Evolutionary conservation across 441 rosid genomes (phyloP), one percentile per base, ranked within the genome.

Genomic region (Biscutella auriculata): DNA sequence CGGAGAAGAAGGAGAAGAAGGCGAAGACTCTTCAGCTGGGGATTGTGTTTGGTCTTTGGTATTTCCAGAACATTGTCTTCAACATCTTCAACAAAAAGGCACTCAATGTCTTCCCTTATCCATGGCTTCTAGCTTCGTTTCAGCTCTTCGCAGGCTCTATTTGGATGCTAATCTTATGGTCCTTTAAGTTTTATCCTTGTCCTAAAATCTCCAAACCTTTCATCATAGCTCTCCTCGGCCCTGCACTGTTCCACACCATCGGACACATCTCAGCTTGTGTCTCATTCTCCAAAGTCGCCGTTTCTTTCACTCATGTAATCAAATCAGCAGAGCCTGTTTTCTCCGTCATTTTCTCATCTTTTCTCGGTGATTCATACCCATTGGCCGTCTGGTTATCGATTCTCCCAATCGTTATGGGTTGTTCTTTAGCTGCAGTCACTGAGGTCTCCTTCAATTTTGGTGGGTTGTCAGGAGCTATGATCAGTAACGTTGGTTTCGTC

Each of bases 231-330:
- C 84, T 91, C 13, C 90, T 91, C 21, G 95, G 91, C 27, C 98
- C 98, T 9, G 95, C 98, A 10, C 66, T 91, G 62, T 91, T 91
- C 64, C 98, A 91, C 83, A 91, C 96, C 6, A 55, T 91, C 5
- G 98, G 98, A 15, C 98, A 91, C 69, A 91, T 91, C 61, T 91
- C 95, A 36, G 98, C 96, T 30, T 88, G 98, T 62, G 96, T 91
- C 37, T 85, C 98, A 4, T 91, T 91, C 79, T 91, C 98, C 27
- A 91, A 91, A 62, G 98, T 91, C 6, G 98, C 98, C 16, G 88
- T 91, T 52, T 91, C 98, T 14, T 91, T 91, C 82, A 88, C 98
- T 25, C 95, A 85, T 63, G 95, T 91, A 3, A 91, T 91, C 69
- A 91, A 91, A 73, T 91, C 96, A 28, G 83, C 95, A 0, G 98